Conservation (phyloP, 305 asterid genomes). For the Solanum hybrid region DNA sequence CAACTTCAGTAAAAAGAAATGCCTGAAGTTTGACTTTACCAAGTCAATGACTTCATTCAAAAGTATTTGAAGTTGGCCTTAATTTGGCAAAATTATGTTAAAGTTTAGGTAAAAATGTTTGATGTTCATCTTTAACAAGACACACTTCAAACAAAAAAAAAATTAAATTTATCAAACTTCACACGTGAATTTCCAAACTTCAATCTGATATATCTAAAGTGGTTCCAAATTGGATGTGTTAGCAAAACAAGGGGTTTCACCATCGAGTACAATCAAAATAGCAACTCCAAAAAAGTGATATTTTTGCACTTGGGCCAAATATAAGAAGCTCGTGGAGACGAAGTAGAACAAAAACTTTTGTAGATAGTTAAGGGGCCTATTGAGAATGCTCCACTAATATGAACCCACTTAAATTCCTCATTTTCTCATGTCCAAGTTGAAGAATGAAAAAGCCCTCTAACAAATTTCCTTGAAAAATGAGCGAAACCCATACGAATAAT, state of each 20-base stretch:
- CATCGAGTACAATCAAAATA: not conserved
- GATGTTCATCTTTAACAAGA: not conserved
- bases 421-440: not conserved
- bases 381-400: not conserved
- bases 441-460: not conserved
- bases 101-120: not conserved
- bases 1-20: not conserved
- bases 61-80: not conserved
- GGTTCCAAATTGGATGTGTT: not conserved
- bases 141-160: not conserved
- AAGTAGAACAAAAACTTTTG: not conserved
- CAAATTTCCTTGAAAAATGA: not conserved
- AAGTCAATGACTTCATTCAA: not conserved
- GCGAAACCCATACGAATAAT: not conserved
- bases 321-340: not conserved
- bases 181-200: not conserved
- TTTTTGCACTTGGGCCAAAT: not conserved
- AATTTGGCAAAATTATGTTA: not conserved
- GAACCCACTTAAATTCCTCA: not conserved
- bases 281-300: not conserved
- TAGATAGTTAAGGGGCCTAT: not conserved
- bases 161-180: not conserved
- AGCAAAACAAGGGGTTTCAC: not conserved
- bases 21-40: not conserved
- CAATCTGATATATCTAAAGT: not conserved